Percentiles rank a stretch among this genome's conserved stretches.
Evolutionary conservation across 306 rosid genomes (phyloP).

Genomic region (Amphicarpaea edgeworthii): DNA sequence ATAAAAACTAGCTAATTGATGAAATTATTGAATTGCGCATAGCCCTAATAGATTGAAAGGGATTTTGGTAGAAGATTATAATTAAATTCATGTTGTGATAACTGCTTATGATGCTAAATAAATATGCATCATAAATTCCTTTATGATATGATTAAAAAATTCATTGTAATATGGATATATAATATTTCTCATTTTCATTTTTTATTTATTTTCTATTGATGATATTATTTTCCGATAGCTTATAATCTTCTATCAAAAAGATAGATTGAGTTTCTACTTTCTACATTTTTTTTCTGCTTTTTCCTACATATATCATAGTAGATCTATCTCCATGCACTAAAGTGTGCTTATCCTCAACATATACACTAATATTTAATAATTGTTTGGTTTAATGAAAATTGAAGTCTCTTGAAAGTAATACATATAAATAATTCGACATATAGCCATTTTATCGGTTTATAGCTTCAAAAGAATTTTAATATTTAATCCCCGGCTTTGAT

Average conservation of each 20-base stretch:
- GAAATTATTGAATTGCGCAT: constrained; percentile 5
- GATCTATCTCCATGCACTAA: background rate
- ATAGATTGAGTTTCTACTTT: background rate
- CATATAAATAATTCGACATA: background rate
- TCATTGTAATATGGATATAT: no score
- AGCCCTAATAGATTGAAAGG: background rate
- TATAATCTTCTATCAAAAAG: background rate
- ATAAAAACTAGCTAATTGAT: background rate
- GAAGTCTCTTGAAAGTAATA: background rate
- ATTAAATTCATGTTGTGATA: background rate
- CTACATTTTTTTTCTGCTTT: background rate
- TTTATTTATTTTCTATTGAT: background rate
- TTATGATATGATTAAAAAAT: background rate
- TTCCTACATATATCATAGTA: background rate
- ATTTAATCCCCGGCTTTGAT: constrained; percentile 5
- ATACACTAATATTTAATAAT: background rate
- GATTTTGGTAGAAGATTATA: background rate
- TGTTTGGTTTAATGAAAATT: constrained; percentile 1
- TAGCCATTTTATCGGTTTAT: background rate
- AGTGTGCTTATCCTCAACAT: background rate
- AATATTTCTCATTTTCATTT: background rate
- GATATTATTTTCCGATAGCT: background rate
- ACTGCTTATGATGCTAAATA: background rate
- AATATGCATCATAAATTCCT: background rate
- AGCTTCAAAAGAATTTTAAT: background rate